Conservation (phyloP, 164 flowering plant species). For the Tetracentron sinense region DNA sequence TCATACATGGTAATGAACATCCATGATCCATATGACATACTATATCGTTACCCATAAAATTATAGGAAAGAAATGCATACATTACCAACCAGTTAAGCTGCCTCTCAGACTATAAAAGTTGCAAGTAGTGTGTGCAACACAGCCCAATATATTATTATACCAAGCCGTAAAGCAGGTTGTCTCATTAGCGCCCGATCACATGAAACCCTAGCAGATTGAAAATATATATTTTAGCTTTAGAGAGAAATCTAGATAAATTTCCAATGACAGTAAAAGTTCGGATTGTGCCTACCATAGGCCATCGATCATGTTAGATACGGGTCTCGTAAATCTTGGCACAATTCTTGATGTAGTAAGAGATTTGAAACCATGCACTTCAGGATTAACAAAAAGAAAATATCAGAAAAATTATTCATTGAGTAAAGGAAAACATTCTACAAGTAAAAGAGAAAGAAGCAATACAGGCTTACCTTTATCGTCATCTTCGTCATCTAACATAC, state of each 20-base stretch:
- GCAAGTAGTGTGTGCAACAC: constrained; percentile 77
- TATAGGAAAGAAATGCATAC: not conserved
- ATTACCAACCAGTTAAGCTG: constrained; percentile 25
- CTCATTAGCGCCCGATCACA: constrained; percentile 93
- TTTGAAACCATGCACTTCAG: constrained; percentile 89
- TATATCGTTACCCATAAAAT: not conserved
- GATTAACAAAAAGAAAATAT: constrained; percentile 8
- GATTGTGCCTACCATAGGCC: constrained; percentile 70
- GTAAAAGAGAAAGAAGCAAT: not conserved
- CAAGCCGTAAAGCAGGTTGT: constrained; percentile 84
- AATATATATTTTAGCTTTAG: not conserved
- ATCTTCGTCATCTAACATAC: constrained; percentile 68
- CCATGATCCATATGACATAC: not conserved
- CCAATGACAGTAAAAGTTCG: not conserved
- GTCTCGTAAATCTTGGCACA: constrained; percentile 84
- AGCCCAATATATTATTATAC: constrained; percentile 82
- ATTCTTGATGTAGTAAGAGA: constrained; percentile 83
- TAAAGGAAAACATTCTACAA: not conserved
- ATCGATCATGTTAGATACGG: constrained; percentile 79
- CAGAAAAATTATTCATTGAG: no score
- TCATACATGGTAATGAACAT: not conserved
- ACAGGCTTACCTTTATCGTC: constrained; percentile 80
- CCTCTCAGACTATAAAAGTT: constrained; percentile 53
- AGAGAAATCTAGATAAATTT: not conserved
- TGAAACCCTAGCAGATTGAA: constrained; percentile 66